These are phyloP conservation scores for Colletotrichum viniferum DNA, from an alignment of 2,329 filamentous ascomycete species.

Conservation along the genomic window DNA sequence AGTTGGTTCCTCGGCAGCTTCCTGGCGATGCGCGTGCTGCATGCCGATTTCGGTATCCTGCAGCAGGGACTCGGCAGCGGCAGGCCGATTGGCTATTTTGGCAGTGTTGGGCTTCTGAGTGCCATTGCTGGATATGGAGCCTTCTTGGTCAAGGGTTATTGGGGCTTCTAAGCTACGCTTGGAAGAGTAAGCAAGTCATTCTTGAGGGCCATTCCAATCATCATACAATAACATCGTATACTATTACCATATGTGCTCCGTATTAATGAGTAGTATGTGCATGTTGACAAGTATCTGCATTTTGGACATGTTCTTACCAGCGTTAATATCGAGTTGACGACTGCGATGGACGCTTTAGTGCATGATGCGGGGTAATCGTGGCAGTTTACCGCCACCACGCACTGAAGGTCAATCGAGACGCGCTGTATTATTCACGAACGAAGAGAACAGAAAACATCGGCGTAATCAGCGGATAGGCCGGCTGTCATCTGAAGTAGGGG, in stretches of 20 bases:
- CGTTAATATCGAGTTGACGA: not conserved
- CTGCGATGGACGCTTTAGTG: not conserved
- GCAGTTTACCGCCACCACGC: not conserved
- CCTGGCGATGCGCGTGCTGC: not conserved
- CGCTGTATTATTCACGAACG: not conserved
- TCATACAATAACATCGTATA: not conserved
- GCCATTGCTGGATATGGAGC: not conserved
- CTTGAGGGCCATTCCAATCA: not conserved
- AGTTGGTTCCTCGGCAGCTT: conserved; percentile 1
- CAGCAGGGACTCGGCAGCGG: not conserved
- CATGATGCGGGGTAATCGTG: not conserved
- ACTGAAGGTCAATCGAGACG: not conserved
- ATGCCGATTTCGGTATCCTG: conserved; percentile 4
- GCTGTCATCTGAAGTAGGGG: not conserved
- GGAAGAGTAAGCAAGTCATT: not conserved
- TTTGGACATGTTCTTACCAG: not conserved
- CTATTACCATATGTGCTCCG: not conserved
- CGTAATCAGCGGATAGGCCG: not conserved
- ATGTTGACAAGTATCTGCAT: not conserved
- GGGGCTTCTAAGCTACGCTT: not conserved
- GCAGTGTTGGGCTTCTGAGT: not conserved
- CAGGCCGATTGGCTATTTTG: not conserved
- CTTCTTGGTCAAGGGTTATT: conserved; percentile 6
- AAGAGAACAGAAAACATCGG: not conserved
- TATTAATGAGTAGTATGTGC: not conserved